A percentile compares a stretch with the other conserved stretches of the same genome.
Evolutionary conservation across 495 filamentous ascomycete species (phyloP).

Genomic region (Clavariopsis aquatica): DNA sequence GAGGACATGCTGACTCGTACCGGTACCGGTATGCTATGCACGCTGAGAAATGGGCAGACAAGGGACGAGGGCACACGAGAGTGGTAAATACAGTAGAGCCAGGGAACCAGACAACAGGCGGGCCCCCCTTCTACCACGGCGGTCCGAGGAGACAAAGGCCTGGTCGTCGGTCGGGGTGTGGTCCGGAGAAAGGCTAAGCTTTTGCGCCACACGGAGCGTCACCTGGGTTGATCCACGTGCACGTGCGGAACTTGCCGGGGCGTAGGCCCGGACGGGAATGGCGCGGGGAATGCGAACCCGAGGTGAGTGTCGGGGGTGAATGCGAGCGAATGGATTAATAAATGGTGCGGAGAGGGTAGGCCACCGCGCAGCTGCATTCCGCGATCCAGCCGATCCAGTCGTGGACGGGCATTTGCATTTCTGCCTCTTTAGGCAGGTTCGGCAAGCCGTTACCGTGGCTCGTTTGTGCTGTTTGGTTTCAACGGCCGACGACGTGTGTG

Average conservation of each 20-base stretch:
- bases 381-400: constrained; percentile 1
- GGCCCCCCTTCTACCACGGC: no score
- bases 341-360: not conserved
- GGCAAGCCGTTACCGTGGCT: not conserved
- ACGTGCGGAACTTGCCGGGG: not conserved
- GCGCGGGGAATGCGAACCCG: not conserved
- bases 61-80: no score
- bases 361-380: not conserved
- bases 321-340: not conserved
- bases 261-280: not conserved
- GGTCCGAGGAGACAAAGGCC: not conserved
- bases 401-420: not conserved
- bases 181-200: not conserved
- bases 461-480: no score
- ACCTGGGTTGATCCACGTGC: not conserved
- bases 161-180: not conserved
- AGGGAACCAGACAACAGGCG: no score
- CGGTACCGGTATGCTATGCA: not conserved
- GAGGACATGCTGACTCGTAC: not conserved
- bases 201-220: not conserved
- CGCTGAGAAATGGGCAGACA: not conserved
- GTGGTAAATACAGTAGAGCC: no score
- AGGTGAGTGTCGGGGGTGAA: not conserved
- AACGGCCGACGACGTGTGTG: no score
- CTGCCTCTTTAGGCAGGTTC: not conserved